These are phyloP conservation scores for Sideroxylon spinosum DNA, from an alignment of 179 eudicot species.

Conservation along the genomic window DNA sequence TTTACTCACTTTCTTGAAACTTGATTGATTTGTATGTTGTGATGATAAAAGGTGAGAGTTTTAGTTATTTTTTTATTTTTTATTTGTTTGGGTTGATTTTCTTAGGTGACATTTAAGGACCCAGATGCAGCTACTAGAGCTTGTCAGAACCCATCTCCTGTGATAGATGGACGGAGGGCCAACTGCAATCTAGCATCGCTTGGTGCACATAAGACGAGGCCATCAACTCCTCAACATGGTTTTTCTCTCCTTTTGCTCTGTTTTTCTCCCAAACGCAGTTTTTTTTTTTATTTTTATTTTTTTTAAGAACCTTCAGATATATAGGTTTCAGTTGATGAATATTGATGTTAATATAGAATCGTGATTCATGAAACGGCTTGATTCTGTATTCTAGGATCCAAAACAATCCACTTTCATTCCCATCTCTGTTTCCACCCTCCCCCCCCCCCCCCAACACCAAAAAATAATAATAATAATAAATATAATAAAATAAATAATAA, in stretches of 20 bases:
- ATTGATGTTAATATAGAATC: too few relatives aligned
- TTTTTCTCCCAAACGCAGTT: slow-evolving; percentile 6
- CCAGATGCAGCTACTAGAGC: slow-evolving; percentile 58
- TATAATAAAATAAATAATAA: too few relatives aligned
- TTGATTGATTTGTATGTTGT: not conserved
- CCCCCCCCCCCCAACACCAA: too few relatives aligned
- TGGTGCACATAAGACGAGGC: slow-evolving; percentile 47
- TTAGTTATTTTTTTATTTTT: not conserved
- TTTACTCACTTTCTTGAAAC: too few relatives aligned
- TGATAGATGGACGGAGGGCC: slow-evolving; percentile 59
- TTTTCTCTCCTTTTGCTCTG: slow-evolving; percentile 17
- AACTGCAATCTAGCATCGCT: slow-evolving; percentile 57
- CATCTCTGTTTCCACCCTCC: not conserved
- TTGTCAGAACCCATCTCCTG: slow-evolving; percentile 58
- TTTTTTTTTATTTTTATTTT: not conserved
- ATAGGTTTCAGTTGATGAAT: too few relatives aligned
- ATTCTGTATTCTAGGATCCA: not conserved
- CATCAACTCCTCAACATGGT: slow-evolving; percentile 22
- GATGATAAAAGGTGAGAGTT: not conserved
- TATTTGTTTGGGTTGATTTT: not conserved
- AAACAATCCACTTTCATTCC: not conserved
- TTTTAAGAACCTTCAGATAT: too few relatives aligned
- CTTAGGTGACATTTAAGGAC: slow-evolving; percentile 55
- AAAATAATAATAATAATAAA: too few relatives aligned
- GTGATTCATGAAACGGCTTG: too few relatives aligned